Evolutionary conservation across 768 basidiomycete species (phyloP).

Genomic region (Suillus bovinus): DNA sequence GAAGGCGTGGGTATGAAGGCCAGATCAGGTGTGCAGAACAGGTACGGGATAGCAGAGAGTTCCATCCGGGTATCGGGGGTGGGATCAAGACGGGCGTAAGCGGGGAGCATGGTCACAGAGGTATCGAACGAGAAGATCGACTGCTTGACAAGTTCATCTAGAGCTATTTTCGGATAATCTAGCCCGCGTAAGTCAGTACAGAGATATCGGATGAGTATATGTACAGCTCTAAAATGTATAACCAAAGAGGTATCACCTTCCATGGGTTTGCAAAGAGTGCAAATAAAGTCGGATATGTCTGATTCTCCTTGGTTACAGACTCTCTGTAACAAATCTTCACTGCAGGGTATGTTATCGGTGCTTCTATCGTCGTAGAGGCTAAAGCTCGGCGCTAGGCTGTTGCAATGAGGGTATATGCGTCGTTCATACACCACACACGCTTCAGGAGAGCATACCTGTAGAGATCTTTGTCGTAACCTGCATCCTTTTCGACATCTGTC

Average conservation of each 20-base stretch:
- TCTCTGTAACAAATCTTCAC: background rate
- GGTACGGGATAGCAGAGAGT: conserved; percentile 33
- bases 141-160: background rate
- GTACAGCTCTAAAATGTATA: too few relatives aligned
- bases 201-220: background rate
- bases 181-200: background rate
- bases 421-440: background rate
- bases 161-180: background rate
- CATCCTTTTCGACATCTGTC: background rate
- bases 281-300: conserved; percentile 17
- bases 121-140: conserved; percentile 3
- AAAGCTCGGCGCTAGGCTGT: background rate
- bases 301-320: conserved; percentile 23
- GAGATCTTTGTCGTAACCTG: background rate
- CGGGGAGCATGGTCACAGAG: background rate
- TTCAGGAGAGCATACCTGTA: background rate
- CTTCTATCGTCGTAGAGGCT: too few relatives aligned
- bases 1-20: background rate
- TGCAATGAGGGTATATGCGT: conserved; percentile 5
- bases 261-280: conserved; percentile 21
- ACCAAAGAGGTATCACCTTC: conserved; percentile 21
- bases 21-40: conserved; percentile 25
- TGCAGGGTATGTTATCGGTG: background rate
- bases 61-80: conserved; percentile 17
- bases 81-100: conserved; percentile 16